These are phyloP conservation scores for Ilex aquifolium DNA, from an alignment of 257 asterid genomes.

Conservation along the genomic window DNA sequence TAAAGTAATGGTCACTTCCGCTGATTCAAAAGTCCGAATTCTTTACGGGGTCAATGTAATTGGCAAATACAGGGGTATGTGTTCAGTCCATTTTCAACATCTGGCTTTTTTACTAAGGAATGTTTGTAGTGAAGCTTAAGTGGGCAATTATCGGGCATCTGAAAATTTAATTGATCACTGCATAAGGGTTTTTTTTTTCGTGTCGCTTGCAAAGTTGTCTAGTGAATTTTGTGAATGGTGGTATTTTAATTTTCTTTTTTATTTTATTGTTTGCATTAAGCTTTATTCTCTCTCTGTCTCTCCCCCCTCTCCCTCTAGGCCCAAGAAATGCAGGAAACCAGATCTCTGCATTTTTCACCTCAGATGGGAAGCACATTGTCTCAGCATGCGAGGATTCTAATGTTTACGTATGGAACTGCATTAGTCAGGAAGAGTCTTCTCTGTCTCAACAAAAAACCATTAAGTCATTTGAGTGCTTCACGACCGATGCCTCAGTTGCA, in stretches of 20 bases:
- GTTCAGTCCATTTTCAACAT: neutral
- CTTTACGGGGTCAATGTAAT: constrained; percentile 55
- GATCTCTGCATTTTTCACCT: neutral
- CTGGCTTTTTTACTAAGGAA: neutral
- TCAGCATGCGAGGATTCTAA: neutral
- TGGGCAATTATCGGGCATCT: neutral
- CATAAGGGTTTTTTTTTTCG: neutral
- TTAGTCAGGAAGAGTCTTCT: neutral
- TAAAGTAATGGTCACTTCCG: constrained; percentile 73
- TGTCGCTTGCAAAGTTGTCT: neutral
- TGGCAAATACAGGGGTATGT: constrained; percentile 65
- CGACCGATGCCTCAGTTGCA: neutral
- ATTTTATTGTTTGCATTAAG: too few relatives aligned
- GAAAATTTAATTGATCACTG: too few relatives aligned
- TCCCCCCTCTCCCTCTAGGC: constrained; percentile 33
- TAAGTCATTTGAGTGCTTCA: neutral
- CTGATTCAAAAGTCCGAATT: constrained; percentile 75
- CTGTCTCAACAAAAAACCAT: neutral
- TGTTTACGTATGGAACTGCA: neutral
- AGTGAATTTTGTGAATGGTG: neutral
- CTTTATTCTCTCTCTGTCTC: constrained; percentile 1
- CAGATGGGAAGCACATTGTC: neutral
- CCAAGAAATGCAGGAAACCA: constrained; percentile 26
- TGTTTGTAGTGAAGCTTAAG: neutral
- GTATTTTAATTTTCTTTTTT: neutral